These are phyloP conservation scores for Meredithiella fracta DNA, from an alignment of 2,329 filamentous ascomycete genomes.

Conservation along the genomic window DNA sequence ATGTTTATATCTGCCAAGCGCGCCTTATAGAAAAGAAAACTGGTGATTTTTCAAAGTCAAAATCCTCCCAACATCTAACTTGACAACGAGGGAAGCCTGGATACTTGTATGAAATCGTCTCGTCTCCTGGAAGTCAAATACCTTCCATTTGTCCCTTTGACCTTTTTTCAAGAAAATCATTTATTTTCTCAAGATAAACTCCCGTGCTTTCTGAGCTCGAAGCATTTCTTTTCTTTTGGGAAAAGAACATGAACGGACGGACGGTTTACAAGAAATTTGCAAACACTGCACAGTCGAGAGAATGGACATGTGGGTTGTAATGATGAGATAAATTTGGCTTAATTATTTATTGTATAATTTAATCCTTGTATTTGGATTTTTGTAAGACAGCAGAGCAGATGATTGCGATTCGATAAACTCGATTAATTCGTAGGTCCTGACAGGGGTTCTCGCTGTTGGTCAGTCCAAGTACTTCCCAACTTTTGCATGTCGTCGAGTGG, in stretches of 20 bases:
- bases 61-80: background rate
- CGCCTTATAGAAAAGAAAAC: background rate
- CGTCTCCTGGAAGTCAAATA: background rate
- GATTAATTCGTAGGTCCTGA: background rate
- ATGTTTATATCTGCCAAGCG: background rate
- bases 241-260: conserved; percentile 2
- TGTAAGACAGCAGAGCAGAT: background rate
- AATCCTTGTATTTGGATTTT: background rate
- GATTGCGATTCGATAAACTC: background rate
- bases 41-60: conserved; percentile 6
- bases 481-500: too few species aligned
- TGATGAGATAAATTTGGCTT: background rate
- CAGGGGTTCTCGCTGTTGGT: background rate
- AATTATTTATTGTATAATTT: too few species aligned
- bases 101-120: conserved; percentile 6
- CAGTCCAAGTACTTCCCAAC: background rate
- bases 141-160: background rate
- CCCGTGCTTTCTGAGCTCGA: background rate
- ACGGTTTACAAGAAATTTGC: background rate
- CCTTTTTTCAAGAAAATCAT: background rate
- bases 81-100: conserved; percentile 4
- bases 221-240: background rate
- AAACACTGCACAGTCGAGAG: background rate
- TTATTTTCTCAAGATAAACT: background rate
- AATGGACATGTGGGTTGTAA: background rate